These are phyloP conservation scores for Clarireedia homoeocarpa DNA, from an alignment of 2,329 filamentous ascomycete species.

Conservation along the genomic window DNA sequence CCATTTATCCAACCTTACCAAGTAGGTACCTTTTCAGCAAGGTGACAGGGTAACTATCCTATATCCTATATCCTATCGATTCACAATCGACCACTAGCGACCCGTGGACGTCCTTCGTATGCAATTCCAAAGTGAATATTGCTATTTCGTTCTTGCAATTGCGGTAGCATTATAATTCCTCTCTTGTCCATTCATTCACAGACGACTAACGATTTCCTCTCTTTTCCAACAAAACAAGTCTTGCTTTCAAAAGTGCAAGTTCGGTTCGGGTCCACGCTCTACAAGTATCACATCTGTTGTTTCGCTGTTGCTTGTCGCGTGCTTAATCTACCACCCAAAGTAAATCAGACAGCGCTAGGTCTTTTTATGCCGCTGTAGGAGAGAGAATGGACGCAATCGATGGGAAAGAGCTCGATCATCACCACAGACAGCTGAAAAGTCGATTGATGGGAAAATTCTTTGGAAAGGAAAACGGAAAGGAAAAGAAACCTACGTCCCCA, in stretches of 20 bases:
- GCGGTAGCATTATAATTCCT: background rate
- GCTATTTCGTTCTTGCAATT: background rate
- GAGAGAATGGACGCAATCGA: constrained; percentile 4
- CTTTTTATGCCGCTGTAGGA: background rate
- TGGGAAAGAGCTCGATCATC: constrained; percentile 21
- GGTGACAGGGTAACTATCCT: no score
- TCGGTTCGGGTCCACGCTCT: background rate
- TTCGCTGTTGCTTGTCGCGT: background rate
- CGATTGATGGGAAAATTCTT: constrained; percentile 51
- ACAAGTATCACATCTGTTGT: background rate
- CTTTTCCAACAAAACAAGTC: no score
- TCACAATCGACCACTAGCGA: no score
- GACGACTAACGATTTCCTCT: background rate
- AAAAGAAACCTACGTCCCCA: constrained; percentile 27
- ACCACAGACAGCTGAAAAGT: constrained; percentile 14
- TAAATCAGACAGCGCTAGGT: no score
- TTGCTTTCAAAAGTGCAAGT: no score
- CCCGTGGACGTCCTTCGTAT: no score
- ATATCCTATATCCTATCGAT: no score
- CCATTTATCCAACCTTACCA: background rate
- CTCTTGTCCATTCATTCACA: background rate
- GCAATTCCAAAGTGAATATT: background rate
- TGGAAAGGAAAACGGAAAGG: constrained; percentile 25
- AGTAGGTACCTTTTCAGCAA: no score
- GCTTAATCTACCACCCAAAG: background rate